Evolutionary conservation across 2,329 filamentous ascomycete species (phyloP).

Genomic region (Kalmusia sp.): DNA sequence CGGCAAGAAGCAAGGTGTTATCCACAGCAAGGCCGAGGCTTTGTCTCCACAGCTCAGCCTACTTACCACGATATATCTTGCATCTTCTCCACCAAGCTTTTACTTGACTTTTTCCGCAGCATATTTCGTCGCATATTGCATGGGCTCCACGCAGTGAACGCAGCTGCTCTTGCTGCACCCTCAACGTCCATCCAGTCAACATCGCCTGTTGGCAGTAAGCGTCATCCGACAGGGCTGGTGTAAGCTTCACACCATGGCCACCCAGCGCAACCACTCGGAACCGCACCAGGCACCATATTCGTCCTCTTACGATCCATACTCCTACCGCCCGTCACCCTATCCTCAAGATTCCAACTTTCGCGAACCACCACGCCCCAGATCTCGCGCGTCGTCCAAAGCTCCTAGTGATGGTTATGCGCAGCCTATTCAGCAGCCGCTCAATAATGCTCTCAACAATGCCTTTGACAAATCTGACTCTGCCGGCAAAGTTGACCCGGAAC

Average conservation of each 20-base stretch:
- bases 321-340: slow-evolving; percentile 26
- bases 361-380: slow-evolving; percentile 30
- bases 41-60: slow-evolving; percentile 1
- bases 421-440: slow-evolving; percentile 56
- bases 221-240: slow-evolving; percentile 25
- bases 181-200: slow-evolving; percentile 15
- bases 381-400: slow-evolving; percentile 40
- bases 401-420: slow-evolving; percentile 44
- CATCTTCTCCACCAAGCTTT: background rate
- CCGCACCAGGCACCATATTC: slow-evolving; percentile 22
- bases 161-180: slow-evolving; percentile 29
- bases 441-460: slow-evolving; percentile 64
- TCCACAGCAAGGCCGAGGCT: slow-evolving; percentile 4
- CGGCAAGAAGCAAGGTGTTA: slow-evolving; percentile 8
- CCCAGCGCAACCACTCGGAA: slow-evolving; percentile 26
- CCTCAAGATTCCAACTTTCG: slow-evolving; percentile 31
- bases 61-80: slow-evolving; percentile 6
- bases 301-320: slow-evolving; percentile 26
- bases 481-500: slow-evolving; percentile 63
- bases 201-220: slow-evolving; percentile 16
- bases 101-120: background rate
- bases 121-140: slow-evolving; percentile 20
- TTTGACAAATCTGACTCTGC: slow-evolving; percentile 59
- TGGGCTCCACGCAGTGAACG: slow-evolving; percentile 26
- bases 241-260: slow-evolving; percentile 19